phyloP scores from a whole-genome alignment of 257 asterid genomes.

The Solanum pimpinellifolium region DNA sequence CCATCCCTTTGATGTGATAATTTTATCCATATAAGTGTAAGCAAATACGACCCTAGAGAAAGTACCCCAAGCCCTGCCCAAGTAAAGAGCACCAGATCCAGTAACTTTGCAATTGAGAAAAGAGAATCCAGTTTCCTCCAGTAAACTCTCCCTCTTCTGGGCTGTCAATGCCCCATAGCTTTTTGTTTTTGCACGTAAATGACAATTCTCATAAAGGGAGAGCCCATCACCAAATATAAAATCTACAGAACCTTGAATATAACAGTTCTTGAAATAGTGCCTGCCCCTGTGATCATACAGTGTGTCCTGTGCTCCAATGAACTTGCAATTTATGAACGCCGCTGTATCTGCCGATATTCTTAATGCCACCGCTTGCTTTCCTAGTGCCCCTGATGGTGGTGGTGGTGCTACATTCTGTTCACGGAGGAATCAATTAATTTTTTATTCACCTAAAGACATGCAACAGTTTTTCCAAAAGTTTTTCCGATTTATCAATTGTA shows the following conservation, averaged over 20 bases:
- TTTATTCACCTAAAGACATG: background rate
- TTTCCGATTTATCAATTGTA: background rate
- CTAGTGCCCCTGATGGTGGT: conserved; percentile 59
- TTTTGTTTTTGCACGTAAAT: conserved; percentile 52
- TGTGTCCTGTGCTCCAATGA: conserved; percentile 81
- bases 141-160: conserved; percentile 76
- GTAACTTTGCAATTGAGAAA: conserved; percentile 73
- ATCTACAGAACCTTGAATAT: conserved; percentile 82
- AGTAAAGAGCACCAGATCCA: conserved; percentile 71
- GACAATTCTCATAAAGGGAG: conserved; percentile 63
- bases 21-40: conserved; percentile 81
- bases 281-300: conserved; percentile 81
- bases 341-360: conserved; percentile 83
- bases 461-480: background rate
- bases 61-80: conserved; percentile 97
- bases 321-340: conserved; percentile 72
- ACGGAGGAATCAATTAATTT: background rate
- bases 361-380: conserved; percentile 92
- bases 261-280: conserved; percentile 75
- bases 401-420: conserved; percentile 61
- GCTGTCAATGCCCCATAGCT: conserved; percentile 80
- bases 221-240: conserved; percentile 72
- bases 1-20: conserved; percentile 80
- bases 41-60: conserved; percentile 88
- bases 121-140: conserved; percentile 87